phyloP scores from a whole-genome alignment of 768 basidiomycete genomes.

The Lactarius vividus region DNA sequence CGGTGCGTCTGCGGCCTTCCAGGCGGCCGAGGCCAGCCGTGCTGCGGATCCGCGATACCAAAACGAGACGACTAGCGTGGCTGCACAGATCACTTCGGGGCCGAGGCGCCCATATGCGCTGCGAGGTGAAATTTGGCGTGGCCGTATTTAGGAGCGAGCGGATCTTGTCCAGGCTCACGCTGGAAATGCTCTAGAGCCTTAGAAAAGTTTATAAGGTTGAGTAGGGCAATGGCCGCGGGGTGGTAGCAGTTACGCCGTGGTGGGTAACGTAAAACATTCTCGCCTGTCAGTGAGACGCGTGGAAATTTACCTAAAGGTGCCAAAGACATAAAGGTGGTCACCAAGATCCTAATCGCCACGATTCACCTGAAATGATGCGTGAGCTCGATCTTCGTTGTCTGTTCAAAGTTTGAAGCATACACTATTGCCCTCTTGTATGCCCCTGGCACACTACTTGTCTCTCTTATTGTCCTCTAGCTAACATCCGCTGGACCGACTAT shows the following conservation, averaged over 20 bases:
- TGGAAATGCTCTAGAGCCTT: conserved; percentile 42
- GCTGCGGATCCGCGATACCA: neutral
- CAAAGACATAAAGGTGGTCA: conserved; percentile 48
- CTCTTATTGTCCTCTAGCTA: conserved; percentile 41
- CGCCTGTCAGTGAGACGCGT: conserved; percentile 12
- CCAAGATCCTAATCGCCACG: conserved; percentile 60
- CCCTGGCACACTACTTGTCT: conserved; percentile 54
- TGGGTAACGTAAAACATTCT: conserved; percentile 60
- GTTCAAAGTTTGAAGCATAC: conserved; percentile 33
- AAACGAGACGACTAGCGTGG: conserved; percentile 25
- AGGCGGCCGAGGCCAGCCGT: neutral
- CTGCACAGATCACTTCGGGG: conserved; percentile 29
- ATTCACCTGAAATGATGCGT: conserved; percentile 37
- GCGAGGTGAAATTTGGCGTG: conserved; percentile 23
- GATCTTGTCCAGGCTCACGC: conserved; percentile 43
- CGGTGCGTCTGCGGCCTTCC: conserved; percentile 1
- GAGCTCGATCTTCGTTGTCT: neutral
- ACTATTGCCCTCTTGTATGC: conserved; percentile 52
- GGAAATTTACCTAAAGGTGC: conserved; percentile 12
- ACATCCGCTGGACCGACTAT: conserved; percentile 51
- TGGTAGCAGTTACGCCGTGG: conserved; percentile 40
- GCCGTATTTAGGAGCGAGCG: conserved; percentile 30
- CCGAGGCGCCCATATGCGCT: neutral
- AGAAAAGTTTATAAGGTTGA: conserved; percentile 42
- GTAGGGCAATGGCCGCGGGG: conserved; percentile 47